Conservation (phyloP, 2,329 filamentous ascomycete genomes). For the Pestalotiopsis sp. region DNA sequence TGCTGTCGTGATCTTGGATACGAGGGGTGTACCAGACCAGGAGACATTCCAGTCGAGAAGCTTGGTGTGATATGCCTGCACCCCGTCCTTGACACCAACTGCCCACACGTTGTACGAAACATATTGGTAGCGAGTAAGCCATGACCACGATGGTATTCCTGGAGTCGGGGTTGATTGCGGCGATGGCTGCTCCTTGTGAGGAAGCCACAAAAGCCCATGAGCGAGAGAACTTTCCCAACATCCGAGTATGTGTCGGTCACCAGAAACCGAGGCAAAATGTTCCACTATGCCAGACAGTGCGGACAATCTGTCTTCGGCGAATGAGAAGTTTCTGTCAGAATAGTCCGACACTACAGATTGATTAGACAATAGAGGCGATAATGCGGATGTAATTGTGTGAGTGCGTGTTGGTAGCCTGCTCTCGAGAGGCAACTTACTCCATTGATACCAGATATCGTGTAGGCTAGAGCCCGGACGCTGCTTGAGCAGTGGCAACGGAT, state of each 20-base stretch:
- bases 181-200: background rate
- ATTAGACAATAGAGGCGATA: background rate
- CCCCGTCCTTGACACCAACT: too few relatives aligned
- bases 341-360: background rate
- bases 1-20: background rate
- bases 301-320: background rate
- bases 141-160: background rate
- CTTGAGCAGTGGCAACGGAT: background rate
- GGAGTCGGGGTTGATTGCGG: background rate
- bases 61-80: background rate
- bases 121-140: background rate
- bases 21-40: background rate
- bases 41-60: background rate
- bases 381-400: background rate
- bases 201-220: background rate
- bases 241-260: background rate
- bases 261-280: background rate
- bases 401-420: background rate
- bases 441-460: background rate
- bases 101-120: background rate
- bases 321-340: background rate
- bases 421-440: background rate
- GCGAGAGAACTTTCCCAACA: background rate
- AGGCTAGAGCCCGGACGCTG: background rate
- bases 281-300: background rate